Evolutionary conservation across 345 rosid genomes (phyloP), one percentile per base, ranked within the genome.

Genomic region (Camelina sativa): DNA sequence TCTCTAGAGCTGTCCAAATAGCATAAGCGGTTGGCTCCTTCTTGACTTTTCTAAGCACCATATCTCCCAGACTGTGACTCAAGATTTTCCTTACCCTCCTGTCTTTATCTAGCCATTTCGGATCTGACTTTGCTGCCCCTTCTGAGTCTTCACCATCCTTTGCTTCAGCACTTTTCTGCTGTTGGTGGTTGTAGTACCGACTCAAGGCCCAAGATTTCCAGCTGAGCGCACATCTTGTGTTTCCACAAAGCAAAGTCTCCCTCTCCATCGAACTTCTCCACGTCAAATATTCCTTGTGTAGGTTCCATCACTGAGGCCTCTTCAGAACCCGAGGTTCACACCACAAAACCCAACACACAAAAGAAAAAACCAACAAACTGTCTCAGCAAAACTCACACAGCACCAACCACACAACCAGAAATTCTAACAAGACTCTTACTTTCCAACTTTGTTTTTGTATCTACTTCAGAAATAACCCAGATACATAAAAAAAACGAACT

Each of bases 231-330:
- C 58, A 62, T 12, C 51, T 43, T 63, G 8, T 63, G 68, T 23
- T 63, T 63, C 54, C 54, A 63, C 1, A 63, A 6, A n/a, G 55
- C 4, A 32, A 65, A 65, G 1, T 65, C 57, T 1, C 43, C 12
- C 0, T 65, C 57, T 10, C 44, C 57, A 32, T 65, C 17, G 19
- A 65, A 65, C 3, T 62, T 41, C 11, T 62, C 67, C 0, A 62
- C 53, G 1, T 43, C 67, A 62, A 43, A 62, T 11, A 22, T 44
- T 1, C 53, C 53, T 0, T 12, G 20, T 3, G 13, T 56, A 0
- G 62, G 62, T n/a, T 56, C 62, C 40, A 30, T 56, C 22, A 1
- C 3, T 0, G 7, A 25, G 15, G 11, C 11, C 7, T 5, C 1
- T 0, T 17, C 1, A 3, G 2, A 1, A 1, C 4, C 1, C 12